Evolutionary conservation across 2,329 filamentous ascomycete genomes (phyloP).

Genomic region (Sordariomycetes sp.): DNA sequence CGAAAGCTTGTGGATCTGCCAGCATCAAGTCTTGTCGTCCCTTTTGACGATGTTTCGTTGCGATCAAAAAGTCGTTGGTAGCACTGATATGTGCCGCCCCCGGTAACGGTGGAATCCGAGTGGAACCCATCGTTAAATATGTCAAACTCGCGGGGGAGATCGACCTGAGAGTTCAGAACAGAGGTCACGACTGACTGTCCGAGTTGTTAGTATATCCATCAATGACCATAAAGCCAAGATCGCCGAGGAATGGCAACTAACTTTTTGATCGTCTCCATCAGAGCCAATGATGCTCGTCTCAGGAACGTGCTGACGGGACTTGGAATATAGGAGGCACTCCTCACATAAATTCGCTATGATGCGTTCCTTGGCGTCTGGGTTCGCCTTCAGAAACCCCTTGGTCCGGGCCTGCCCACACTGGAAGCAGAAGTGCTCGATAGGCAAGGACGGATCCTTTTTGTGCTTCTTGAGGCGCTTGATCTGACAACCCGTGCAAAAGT

Average conservation of each 20-base stretch:
- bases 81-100: background rate
- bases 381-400: background rate
- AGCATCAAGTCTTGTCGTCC: background rate
- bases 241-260: background rate
- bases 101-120: background rate
- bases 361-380: background rate
- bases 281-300: constrained; percentile 6
- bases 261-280: constrained; percentile 1
- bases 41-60: background rate
- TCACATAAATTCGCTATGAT: background rate
- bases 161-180: background rate
- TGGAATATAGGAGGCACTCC: background rate
- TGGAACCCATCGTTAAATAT: background rate
- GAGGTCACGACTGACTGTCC: background rate
- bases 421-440: constrained; percentile 1
- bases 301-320: constrained; percentile 4
- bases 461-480: background rate
- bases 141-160: background rate
- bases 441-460: background rate
- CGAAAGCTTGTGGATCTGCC: background rate
- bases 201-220: background rate
- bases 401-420: constrained; percentile 3
- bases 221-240: background rate
- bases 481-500: constrained; percentile 1
- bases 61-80: background rate